Evolutionary conservation across 75 land plant genomes (phyloP).

Genomic region (Larix kaempferi): DNA sequence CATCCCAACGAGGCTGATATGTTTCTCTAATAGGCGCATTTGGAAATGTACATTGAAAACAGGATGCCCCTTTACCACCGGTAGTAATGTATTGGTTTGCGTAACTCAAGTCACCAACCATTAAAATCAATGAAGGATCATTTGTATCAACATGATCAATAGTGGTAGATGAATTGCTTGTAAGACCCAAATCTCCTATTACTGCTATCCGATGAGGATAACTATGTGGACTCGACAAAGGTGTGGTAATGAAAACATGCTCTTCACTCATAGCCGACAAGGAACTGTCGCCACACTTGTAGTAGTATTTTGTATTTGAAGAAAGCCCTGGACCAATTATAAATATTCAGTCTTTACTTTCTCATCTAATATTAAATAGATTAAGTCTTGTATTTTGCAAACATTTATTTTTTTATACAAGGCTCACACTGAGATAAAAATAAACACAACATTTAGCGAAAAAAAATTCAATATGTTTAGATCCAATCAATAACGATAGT

Average conservation of each 20-base stretch:
- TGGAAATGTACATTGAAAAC: constrained; percentile 80
- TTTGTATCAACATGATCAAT: constrained; percentile 69
- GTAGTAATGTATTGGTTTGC: constrained; percentile 85
- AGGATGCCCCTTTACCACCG: constrained; percentile 69
- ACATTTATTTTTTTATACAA: not conserved
- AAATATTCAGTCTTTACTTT: not conserved
- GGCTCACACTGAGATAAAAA: not conserved
- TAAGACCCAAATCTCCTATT: constrained; percentile 92
- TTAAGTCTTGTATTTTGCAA: not conserved
- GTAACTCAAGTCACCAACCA: constrained; percentile 87
- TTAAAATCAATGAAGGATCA: constrained; percentile 71
- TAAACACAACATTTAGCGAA: not conserved
- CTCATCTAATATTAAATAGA: not conserved
- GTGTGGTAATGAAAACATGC: constrained; percentile 51
- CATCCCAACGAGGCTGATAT: constrained; percentile 98
- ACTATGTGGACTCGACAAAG: constrained; percentile 34
- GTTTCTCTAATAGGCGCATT: constrained; percentile 88
- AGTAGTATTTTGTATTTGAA: constrained; percentile 68
- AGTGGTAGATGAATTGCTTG: constrained; percentile 78
- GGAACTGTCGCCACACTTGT: constrained; percentile 79
- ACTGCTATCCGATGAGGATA: constrained; percentile 78
- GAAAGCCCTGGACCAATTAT: constrained; percentile 49
- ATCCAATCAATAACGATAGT: not conserved
- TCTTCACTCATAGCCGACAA: constrained; percentile 72
- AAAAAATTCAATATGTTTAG: not conserved